phyloP scores from a whole-genome alignment of 2,329 filamentous ascomycete genomes.

The Coleophoma cylindrospora region DNA sequence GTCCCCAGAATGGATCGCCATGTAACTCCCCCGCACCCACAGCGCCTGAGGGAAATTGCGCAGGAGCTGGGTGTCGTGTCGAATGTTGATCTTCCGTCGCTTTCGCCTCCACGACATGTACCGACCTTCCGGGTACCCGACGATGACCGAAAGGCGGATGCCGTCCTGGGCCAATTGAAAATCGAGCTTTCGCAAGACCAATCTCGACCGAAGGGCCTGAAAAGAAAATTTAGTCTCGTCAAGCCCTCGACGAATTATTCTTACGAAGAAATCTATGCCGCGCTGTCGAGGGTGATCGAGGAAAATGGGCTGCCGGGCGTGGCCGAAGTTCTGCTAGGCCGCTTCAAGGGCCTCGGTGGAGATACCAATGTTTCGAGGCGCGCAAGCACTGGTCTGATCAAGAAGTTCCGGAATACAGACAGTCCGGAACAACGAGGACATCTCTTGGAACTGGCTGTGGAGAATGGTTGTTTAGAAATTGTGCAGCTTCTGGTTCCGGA shows the following conservation, averaged over 20 bases:
- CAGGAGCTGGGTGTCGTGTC: slow-evolving; percentile 2
- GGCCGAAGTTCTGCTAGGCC: slow-evolving; percentile 6
- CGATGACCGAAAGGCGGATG: slow-evolving; percentile 12
- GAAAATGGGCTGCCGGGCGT: slow-evolving; percentile 10
- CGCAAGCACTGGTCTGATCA: slow-evolving; percentile 6
- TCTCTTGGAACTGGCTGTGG: slow-evolving; percentile 8
- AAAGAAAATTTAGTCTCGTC: slow-evolving; percentile 1
- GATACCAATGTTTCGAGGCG: slow-evolving; percentile 11
- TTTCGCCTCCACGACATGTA: slow-evolving; percentile 3
- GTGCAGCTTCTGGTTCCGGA: slow-evolving; percentile 10
- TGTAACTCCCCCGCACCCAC: slow-evolving; percentile 2
- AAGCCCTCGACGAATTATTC: slow-evolving; percentile 1
- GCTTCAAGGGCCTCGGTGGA: slow-evolving; percentile 7
- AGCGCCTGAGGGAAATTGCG: slow-evolving; percentile 7
- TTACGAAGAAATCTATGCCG: slow-evolving; percentile 9
- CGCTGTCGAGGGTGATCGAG: slow-evolving; percentile 4
- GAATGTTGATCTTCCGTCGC: neutral
- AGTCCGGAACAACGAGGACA: slow-evolving; percentile 4
- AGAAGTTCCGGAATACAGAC: slow-evolving; percentile 3
- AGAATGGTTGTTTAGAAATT: slow-evolving; percentile 2
- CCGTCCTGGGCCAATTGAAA: slow-evolving; percentile 9
- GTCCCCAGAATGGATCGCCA: slow-evolving; percentile 5
- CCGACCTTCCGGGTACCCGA: slow-evolving; percentile 6
- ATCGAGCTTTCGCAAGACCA: slow-evolving; percentile 5
- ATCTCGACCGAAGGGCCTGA: slow-evolving; percentile 4